Conservation (phyloP, 225 moss, liverwort and hornwort genomes). For the Ulota crispa region DNA sequence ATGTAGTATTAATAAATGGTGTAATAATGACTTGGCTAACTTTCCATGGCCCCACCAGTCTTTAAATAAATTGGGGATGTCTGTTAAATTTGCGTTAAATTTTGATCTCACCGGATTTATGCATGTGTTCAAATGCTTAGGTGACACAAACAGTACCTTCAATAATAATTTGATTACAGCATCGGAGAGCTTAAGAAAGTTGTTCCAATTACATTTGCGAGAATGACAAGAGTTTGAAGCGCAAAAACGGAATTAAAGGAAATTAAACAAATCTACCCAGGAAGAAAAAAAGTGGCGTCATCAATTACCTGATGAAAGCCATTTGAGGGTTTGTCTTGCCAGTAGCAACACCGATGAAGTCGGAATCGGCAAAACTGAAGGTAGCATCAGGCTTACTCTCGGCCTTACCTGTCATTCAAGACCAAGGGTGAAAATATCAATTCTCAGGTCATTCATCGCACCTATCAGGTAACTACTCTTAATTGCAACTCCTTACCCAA, state of each 20-base stretch:
- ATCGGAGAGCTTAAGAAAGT: not conserved
- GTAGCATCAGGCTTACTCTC: conserved; percentile 84
- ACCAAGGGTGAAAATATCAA: not conserved
- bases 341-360: conserved; percentile 66
- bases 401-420: conserved; percentile 52
- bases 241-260: not conserved
- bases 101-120: too few relatives aligned
- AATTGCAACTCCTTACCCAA: not conserved
- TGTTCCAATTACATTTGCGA: not conserved
- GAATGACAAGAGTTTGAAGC: not conserved
- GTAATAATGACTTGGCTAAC: not conserved
- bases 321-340: conserved; percentile 81
- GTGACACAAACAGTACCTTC: not conserved
- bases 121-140: not conserved
- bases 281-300: not conserved
- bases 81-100: too few relatives aligned
- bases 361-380: conserved; percentile 75
- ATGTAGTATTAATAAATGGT: not conserved
- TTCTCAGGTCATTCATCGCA: not conserved
- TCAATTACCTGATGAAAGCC: conserved; percentile 76
- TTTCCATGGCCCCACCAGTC: not conserved
- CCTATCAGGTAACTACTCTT: not conserved
- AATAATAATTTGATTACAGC: not conserved
- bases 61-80: not conserved
- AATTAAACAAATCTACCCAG: not conserved